Evolutionary conservation across 1,284 basidiomycete genomes (phyloP), one percentile per base, ranked within the genome.

Genomic region (Cryptococcus amylolentus): DNA sequence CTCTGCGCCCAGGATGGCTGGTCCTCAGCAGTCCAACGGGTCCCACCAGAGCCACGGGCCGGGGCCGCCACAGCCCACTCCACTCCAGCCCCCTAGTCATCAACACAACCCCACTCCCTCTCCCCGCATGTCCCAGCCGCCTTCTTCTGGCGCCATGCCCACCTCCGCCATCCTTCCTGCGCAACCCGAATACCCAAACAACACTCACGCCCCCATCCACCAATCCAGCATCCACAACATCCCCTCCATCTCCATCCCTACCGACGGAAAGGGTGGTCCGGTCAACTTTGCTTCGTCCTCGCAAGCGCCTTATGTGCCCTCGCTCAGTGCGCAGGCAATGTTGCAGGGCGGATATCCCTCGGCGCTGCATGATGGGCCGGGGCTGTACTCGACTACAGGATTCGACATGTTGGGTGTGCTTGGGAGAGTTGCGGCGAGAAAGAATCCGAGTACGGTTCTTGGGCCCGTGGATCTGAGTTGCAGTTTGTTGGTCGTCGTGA

Each of bases 391-490:
- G 1, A 80, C 86, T 0, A 88, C 91, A 0, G 94, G 94, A 7
- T 94, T 96, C 63, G 93, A 98, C 71, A 82, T 94, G 56, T 80
- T 98, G 50, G 84, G 86, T 43, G 84, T 96, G 40, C 81, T 98
- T 23, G 82, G 86, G 5, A 83, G 89, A 12, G 87, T 97, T 14
- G 86, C 83, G 2, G 83, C 80, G 16, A 83, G 93, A 2, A 85
- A 86, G 0, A 83, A 88, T 64, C 91, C 90, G 1, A 84, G 82
- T 57, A 84, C 96, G 48, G 77, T 82, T 6, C 83, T 97, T 18
- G 94, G 94, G 9, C 91, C 94, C 0, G 89, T 98, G 39, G 94
- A 98, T 74, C 80, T 93, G 56, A 88, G 89, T 3, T 93, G 90
- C 71, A 85, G 89, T 9, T 97, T 98, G 73, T 82, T 89, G 62